Percentiles rank a stretch among this genome's conserved stretches.
phyloP scores from a whole-genome alignment of 208 protist genomes.

The Acanthamoeba rhysodes region DNA sequence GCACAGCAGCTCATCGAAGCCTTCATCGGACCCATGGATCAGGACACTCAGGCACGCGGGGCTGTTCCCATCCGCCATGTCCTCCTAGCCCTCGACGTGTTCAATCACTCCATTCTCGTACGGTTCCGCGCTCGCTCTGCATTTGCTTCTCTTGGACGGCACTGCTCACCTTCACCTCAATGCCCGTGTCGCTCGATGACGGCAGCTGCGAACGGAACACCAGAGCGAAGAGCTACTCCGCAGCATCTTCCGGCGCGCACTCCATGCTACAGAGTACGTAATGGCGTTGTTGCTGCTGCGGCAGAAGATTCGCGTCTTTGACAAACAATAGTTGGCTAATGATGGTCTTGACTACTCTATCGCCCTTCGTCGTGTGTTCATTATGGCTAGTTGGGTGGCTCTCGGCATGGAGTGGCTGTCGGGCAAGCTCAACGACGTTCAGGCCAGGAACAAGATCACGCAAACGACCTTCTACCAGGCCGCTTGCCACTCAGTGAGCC shows the following conservation, averaged over 20 bases:
- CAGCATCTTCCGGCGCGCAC: neutral
- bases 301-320: too few species aligned
- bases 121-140: neutral
- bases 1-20: slow-evolving; percentile 14
- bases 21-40: neutral
- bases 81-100: neutral
- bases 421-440: neutral
- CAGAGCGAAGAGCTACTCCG: neutral
- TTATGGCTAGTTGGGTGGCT: neutral
- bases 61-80: neutral
- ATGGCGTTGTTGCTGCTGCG: neutral
- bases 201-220: neutral
- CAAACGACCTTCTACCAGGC: neutral
- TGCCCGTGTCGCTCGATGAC: neutral
- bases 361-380: too few species aligned
- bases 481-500: neutral
- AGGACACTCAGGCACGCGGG: neutral
- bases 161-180: too few species aligned
- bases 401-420: neutral
- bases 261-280: neutral
- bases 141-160: neutral
- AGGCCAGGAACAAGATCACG: neutral
- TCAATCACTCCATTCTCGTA: neutral
- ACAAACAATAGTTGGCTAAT: too few species aligned
- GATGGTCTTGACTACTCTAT: too few species aligned